Evolutionary conservation across 805 yeast genomes (phyloP).

Genomic region (Diddensiella santjacobensis): DNA sequence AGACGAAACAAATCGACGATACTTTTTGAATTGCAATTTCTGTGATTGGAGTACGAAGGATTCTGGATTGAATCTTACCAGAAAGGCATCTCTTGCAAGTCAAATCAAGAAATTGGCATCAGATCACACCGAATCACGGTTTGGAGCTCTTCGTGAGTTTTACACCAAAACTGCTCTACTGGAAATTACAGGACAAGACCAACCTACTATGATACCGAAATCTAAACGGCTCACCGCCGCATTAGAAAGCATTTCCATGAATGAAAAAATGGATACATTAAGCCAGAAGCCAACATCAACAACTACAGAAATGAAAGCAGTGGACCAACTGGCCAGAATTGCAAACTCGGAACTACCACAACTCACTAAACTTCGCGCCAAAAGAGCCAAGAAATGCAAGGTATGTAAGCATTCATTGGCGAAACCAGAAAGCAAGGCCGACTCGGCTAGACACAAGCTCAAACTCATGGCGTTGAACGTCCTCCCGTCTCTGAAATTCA

Average conservation of each 20-base stretch:
- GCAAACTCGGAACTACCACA: constrained; percentile 22
- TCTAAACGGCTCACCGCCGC: background rate
- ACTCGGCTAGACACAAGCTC: constrained; percentile 20
- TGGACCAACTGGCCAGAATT: constrained; percentile 6
- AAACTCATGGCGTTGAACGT: constrained; percentile 26
- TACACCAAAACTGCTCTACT: background rate
- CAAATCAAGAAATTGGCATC: constrained; percentile 10
- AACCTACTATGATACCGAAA: background rate
- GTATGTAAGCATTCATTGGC: constrained; percentile 33
- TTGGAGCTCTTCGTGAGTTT: constrained; percentile 2
- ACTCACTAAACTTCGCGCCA: constrained; percentile 27
- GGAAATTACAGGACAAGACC: background rate
- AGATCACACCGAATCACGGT: constrained; percentile 1
- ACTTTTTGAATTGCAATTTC: constrained; percentile 22
- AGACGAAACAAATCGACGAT: constrained; percentile 7
- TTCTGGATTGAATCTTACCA: constrained; percentile 11
- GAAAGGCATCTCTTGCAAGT: constrained; percentile 17
- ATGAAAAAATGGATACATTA: constrained; percentile 8
- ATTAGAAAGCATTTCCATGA: background rate
- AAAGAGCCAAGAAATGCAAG: constrained; percentile 29
- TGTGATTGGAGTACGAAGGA: constrained; percentile 23
- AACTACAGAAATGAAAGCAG: background rate
- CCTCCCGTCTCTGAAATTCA: constrained; percentile 24
- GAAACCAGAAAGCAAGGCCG: constrained; percentile 31
- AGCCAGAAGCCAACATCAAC: background rate